Base-by-base conservation (phyloP, 495 filamentous ascomycete species). In the Penicillium soppii region DNA sequence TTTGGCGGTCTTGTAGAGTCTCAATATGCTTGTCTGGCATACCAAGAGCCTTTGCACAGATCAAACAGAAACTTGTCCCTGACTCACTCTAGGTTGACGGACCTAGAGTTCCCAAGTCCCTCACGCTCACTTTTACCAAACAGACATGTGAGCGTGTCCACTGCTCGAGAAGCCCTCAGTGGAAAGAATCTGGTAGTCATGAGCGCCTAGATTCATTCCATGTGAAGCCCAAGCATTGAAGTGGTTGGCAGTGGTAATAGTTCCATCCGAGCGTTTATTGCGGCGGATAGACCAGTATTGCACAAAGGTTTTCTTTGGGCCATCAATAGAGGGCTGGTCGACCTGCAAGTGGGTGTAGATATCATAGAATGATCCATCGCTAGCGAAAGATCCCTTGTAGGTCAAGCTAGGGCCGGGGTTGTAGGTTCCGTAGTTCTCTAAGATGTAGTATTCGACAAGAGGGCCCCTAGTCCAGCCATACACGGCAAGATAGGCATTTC, bases 401-500 rank as follows among this genome's bases (percentile, higher is more conserved):
- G 60, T 62, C 17, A 71, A 71, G 29, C 65, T 69, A 21, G 65
- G 66, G 26, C 64, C 67, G 2, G 81, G 82, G 62, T 84, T 76
- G 56, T 72, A 82, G 40, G 58, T 69, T 30, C 81, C 80, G 65
- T 72, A 83, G 58, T 70, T 69, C 61, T 86, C 83, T 42, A 85
- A 63, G 49, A 87, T 76, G 68, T 85, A 86, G 68, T 84, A 85
- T 52, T 87, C 83, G 50, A 85, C 72, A 2, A 86, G 70, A 0
- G 84, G 83, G 64, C 74, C 72, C 10, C 63, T 72, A 19, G 81
- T 84, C 84, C 82, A 86, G 44, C 82, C 82, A 59, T 86, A 85
- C 54, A 87, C 66, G 36, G 81, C 50, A 10, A 87, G 75, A 58
- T 85, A 85, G 33, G 73, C 71, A 17, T 83, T 83, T 13, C 83